A percentile compares a stretch with the other conserved stretches of the same genome.
phyloP scores from a whole-genome alignment of 441 rosid genomes.

The Croton laevigatus region DNA sequence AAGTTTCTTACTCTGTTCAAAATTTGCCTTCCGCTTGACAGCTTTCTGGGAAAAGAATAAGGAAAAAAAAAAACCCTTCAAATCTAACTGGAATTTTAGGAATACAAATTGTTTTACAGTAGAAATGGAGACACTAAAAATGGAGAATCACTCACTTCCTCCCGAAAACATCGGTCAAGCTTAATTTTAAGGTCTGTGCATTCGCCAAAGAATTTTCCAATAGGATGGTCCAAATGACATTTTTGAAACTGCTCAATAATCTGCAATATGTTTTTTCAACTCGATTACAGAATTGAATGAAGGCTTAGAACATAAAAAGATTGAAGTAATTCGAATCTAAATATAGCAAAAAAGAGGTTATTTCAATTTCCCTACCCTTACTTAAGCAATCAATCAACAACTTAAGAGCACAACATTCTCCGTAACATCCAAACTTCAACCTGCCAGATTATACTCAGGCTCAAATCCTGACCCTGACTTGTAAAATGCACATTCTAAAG shows the following conservation, averaged over 20 bases:
- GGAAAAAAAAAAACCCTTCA: neutral
- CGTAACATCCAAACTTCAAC: neutral
- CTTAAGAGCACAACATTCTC: neutral
- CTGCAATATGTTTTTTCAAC: conserved; percentile 30
- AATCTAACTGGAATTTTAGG: neutral
- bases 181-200: conserved; percentile 84
- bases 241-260: conserved; percentile 84
- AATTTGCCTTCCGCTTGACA: conserved; percentile 78
- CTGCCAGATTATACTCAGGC: neutral
- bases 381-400: neutral
- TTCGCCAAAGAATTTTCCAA: conserved; percentile 76
- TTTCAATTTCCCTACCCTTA: neutral
- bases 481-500: neutral
- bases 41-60: conserved; percentile 54
- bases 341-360: neutral
- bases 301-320: neutral
- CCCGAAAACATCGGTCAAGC: conserved; percentile 80
- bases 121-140: neutral
- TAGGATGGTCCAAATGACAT: conserved; percentile 85
- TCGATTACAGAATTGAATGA: neutral
- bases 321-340: too few species aligned
- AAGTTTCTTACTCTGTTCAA: conserved; percentile 76
- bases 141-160: conserved; percentile 48
- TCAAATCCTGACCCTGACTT: neutral
- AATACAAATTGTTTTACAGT: neutral